phyloP scores from a whole-genome alignment of 1,284 basidiomycete genomes.

The Papiliotrema fonsecae region DNA sequence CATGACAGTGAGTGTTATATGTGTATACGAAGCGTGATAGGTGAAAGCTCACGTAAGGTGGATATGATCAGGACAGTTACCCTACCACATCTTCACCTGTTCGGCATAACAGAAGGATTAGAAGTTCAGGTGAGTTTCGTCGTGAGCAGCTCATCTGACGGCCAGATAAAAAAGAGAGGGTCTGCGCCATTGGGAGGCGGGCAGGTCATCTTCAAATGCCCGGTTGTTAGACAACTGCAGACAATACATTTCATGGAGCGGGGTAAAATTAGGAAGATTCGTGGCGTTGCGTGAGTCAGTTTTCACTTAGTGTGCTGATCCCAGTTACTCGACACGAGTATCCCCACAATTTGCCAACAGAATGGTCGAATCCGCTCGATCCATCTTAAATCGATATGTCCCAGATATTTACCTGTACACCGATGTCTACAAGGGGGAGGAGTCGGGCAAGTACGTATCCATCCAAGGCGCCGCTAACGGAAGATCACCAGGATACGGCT shows the following conservation, averaged over 20 bases:
- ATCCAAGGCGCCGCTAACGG: neutral
- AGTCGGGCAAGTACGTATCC: conserved; percentile 78
- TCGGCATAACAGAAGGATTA: conserved; percentile 79
- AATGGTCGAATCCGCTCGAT: conserved; percentile 90
- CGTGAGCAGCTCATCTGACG: conserved; percentile 4
- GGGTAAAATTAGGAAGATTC: conserved; percentile 88
- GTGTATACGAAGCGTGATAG: neutral
- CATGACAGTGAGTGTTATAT: conserved; percentile 62
- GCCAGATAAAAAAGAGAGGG: conserved; percentile 85
- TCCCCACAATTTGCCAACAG: conserved; percentile 96
- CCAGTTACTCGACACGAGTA: conserved; percentile 85
- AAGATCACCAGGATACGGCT: conserved; percentile 91
- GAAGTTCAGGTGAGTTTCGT: conserved; percentile 64
- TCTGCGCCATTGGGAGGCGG: conserved; percentile 89
- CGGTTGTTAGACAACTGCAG: conserved; percentile 81
- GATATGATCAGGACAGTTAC: conserved; percentile 91
- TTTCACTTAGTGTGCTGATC: neutral
- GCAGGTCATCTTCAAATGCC: conserved; percentile 88
- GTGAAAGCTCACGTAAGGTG: conserved; percentile 53
- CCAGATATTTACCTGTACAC: conserved; percentile 98
- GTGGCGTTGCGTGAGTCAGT: conserved; percentile 79
- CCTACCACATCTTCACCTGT: conserved; percentile 82
- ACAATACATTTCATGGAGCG: conserved; percentile 86
- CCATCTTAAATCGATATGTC: conserved; percentile 90
- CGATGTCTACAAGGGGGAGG: conserved; percentile 95